These are phyloP conservation scores for Diversispora eburnea DNA, from an alignment of 192 early-diverging fungal species.

Conservation along the genomic window DNA sequence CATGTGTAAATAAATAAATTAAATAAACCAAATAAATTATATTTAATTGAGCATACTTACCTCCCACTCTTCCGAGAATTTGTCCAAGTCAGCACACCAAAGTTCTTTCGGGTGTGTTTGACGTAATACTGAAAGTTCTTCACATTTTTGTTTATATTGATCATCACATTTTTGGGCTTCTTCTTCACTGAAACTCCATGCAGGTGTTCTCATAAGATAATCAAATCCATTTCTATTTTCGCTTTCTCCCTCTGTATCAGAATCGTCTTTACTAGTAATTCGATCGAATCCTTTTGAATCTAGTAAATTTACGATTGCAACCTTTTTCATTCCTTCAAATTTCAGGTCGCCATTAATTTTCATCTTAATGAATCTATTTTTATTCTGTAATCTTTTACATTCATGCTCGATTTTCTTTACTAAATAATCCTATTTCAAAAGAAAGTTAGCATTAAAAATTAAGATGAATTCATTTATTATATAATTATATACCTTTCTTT, in stretches of 20 bases:
- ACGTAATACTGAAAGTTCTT: constrained; percentile 65
- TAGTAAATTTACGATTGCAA: no score
- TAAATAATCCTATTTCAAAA: constrained; percentile 45
- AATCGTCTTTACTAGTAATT: constrained; percentile 34
- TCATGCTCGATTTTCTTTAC: constrained; percentile 63
- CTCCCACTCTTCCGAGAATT: constrained; percentile 81
- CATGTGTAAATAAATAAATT: no score
- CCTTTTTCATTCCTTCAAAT: constrained; percentile 50
- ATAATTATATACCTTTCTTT: constrained; percentile 58
- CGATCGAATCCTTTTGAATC: constrained; percentile 28
- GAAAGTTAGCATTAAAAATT: no score
- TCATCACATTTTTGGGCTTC: background rate
- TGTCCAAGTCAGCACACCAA: constrained; percentile 83
- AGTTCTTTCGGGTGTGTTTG: constrained; percentile 65
- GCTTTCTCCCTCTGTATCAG: constrained; percentile 44
- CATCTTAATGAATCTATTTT: constrained; percentile 83
- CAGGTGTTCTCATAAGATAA: background rate
- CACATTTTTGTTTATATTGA: constrained; percentile 48
- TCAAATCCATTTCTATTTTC: constrained; percentile 29
- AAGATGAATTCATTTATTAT: no score
- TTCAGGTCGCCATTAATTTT: constrained; percentile 82
- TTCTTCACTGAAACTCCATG: constrained; percentile 11
- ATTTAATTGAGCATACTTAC: constrained; percentile 29
- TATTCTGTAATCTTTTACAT: constrained; percentile 71
- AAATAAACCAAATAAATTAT: no score